Base-by-base conservation (phyloP, 805 yeast genomes). In the Monosporozyma solicola region DNA sequence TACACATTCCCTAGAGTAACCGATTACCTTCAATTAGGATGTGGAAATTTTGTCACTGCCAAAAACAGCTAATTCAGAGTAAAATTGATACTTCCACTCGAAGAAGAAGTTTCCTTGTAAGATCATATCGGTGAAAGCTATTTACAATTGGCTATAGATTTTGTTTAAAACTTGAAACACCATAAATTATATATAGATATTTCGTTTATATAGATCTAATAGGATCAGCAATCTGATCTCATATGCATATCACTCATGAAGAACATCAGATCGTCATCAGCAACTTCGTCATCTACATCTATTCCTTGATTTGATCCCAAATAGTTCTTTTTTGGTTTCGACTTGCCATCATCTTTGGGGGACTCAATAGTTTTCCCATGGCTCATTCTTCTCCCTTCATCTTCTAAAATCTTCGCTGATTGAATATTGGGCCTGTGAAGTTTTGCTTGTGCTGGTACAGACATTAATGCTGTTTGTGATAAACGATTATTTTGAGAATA, bases 161-260 rank as follows among this genome's bases (percentile, higher is more conserved):
- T 37, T 15, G 9, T 16, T 37, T 39, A 16, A 13, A 39, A 39
- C 25, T 7, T 39, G 10, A 16, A 20, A 39, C 20, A 16, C 9
- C 8, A 9, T 39, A 39, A 7, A 39, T 20, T 20, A 5, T 8
- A n/a, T 15, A 37, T 37, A 15, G 5, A 37, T 39, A 39, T 22
- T 20, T 39, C 10, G 8, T 39, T 20, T 39, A 39, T 39, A 39
- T 39, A 39, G 9, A 16, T 20, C 13, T 20, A 6, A 8, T 20
- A 16, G 15, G 20, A 20, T 22, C 43, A 39, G 11, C 43, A 39
- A 20, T 39, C 43, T 39, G 43, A 39, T 39, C 43, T 22, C 24
- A 39, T 39, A 61, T 78, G 80, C 87, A 84, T 83, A 61, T 84
- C 89, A 63, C 88, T 84, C 89, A 83, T 83, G 24, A 86, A 78